Evolutionary conservation across 1,284 basidiomycete genomes (phyloP).

Genomic region (Cutaneotrichosporon mucoides): DNA sequence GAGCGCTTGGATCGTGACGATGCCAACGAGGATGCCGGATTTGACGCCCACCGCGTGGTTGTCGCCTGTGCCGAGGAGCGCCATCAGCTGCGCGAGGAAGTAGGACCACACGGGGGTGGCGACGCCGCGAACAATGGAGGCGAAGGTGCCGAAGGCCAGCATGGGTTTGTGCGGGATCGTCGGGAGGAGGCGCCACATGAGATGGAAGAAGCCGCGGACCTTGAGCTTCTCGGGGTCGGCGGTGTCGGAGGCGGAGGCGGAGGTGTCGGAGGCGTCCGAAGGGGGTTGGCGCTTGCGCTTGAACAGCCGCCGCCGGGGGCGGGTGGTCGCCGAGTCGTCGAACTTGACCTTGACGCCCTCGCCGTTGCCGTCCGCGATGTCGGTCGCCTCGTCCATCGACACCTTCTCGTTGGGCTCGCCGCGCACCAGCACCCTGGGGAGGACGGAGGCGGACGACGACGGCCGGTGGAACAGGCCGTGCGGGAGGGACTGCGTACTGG

Average conservation of each 20-base stretch:
- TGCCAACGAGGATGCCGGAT: constrained; percentile 56
- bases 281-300: too few species aligned
- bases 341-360: not conserved
- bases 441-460: not conserved
- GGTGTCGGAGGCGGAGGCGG: too few species aligned
- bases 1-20: constrained; percentile 71
- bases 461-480: not conserved
- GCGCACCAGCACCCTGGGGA: too few species aligned
- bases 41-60: constrained; percentile 60
- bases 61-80: constrained; percentile 69
- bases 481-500: too few species aligned
- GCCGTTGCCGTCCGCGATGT: too few species aligned
- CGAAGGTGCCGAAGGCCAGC: constrained; percentile 63
- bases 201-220: constrained; percentile 48
- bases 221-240: not conserved
- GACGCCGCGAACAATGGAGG: constrained; percentile 67
- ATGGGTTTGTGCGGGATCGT: constrained; percentile 70
- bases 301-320: too few species aligned
- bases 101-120: constrained; percentile 89
- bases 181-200: constrained; percentile 63
- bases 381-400: too few species aligned
- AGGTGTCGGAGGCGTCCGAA: too few species aligned
- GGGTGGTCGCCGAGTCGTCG: not conserved
- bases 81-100: constrained; percentile 76
- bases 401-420: too few species aligned